Percentiles rank a stretch among this genome's conserved stretches.
These are phyloP conservation scores for Hypholoma sublateritium DNA, from an alignment of 768 basidiomycete species.

Conservation along the genomic window DNA sequence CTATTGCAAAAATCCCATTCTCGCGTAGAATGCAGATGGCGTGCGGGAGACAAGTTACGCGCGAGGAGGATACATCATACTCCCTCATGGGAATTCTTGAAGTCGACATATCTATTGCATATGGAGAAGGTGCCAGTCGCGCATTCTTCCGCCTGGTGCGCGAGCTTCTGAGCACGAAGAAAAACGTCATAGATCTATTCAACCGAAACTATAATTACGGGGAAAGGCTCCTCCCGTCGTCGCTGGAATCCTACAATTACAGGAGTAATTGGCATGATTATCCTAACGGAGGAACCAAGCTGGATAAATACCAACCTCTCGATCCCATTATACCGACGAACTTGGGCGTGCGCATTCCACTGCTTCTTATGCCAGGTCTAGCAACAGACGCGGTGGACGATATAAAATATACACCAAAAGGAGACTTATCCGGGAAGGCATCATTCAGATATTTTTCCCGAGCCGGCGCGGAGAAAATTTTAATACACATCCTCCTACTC, in stretches of 20 bases:
- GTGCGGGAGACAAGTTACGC: constrained; percentile 2
- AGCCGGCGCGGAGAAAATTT: not conserved
- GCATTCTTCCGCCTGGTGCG: constrained; percentile 12
- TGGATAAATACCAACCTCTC: not conserved
- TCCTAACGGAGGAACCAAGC: not conserved
- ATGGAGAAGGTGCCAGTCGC: constrained; percentile 11
- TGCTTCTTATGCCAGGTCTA: not conserved
- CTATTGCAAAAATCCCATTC: not conserved
- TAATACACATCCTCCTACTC: not conserved
- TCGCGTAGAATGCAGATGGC: constrained; percentile 12
- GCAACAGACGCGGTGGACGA: too few species aligned
- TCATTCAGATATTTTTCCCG: not conserved
- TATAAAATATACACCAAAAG: not conserved
- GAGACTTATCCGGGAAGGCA: not conserved
- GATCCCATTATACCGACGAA: not conserved
- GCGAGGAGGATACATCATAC: constrained; percentile 10
- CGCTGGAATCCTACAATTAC: not conserved
- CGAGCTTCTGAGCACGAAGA: constrained; percentile 1
- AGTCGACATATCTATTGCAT: constrained; percentile 11
- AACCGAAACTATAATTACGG: not conserved
- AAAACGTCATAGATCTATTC: not conserved
- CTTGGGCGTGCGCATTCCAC: not conserved
- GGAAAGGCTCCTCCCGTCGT: not conserved
- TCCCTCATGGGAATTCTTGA: constrained; percentile 12
- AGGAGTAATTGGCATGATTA: not conserved